A percentile compares a stretch with the other conserved stretches of the same genome.
Conservation (phyloP, 169 alveolate genomes). For the Babesia sp. region DNA sequence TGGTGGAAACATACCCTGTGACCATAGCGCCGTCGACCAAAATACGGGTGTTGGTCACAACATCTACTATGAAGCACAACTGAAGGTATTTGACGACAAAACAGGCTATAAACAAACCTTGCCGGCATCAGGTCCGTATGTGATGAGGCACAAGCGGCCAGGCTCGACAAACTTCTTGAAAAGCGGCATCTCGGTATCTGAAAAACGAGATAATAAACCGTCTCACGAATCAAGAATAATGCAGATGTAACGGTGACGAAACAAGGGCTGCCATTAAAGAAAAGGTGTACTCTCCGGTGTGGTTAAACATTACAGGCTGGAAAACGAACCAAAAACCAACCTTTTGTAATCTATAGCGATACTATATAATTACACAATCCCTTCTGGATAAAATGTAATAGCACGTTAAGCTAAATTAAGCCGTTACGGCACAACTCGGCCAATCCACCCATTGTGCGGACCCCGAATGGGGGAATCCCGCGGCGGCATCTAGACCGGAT, state of each 20-base stretch:
- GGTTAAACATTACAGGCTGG: background rate
- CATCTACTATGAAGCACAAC: constrained; percentile 88
- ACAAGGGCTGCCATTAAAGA: background rate
- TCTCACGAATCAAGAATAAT: background rate
- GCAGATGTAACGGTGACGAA: background rate
- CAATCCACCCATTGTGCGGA: constrained; percentile 7
- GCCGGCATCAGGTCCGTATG: constrained; percentile 91
- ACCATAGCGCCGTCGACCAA: constrained; percentile 89
- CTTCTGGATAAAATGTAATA: background rate
- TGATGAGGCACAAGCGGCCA: constrained; percentile 89
- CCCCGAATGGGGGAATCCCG: constrained; percentile 28
- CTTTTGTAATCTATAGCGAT: background rate
- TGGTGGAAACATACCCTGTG: constrained; percentile 72
- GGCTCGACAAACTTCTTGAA: constrained; percentile 90
- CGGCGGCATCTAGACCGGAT: background rate
- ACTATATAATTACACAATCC: background rate
- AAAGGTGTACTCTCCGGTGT: background rate
- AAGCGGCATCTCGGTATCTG: constrained; percentile 70
- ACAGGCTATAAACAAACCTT: constrained; percentile 73
- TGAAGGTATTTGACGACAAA: constrained; percentile 14
- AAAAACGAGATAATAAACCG: background rate
- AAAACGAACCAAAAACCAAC: constrained; percentile 9
- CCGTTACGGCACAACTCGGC: background rate
- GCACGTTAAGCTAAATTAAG: background rate
- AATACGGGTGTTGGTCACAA: constrained; percentile 84